These are phyloP conservation scores for Eucalyptus tenuipes DNA, from an alignment of 345 rosid species.

Conservation along the genomic window DNA sequence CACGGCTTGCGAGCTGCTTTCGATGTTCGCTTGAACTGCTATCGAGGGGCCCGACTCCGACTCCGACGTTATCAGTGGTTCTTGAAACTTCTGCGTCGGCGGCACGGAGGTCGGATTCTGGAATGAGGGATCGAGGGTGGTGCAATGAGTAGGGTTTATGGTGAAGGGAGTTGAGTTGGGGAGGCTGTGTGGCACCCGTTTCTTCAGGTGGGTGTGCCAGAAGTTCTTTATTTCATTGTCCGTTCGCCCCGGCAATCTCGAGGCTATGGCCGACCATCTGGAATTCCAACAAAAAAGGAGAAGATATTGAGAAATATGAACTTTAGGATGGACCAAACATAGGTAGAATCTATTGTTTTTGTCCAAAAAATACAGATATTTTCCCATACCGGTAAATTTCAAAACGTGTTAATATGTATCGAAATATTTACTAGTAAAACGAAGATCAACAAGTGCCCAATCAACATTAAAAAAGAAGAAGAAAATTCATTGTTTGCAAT, in stretches of 20 bases:
- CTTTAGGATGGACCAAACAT: background rate
- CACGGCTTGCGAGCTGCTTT: background rate
- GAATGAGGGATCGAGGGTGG: background rate
- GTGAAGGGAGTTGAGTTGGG: background rate
- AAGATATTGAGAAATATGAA: background rate
- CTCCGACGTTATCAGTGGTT: background rate
- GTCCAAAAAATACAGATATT: background rate
- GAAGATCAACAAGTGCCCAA: background rate
- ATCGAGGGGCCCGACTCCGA: background rate
- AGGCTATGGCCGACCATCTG: slow-evolving; percentile 5
- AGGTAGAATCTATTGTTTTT: background rate
- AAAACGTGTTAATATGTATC: background rate
- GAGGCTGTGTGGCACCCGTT: background rate
- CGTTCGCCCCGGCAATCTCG: slow-evolving; percentile 2
- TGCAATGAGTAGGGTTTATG: background rate
- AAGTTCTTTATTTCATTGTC: slow-evolving; percentile 4
- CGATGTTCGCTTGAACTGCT: background rate
- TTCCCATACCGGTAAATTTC: background rate
- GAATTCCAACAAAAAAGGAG: background rate
- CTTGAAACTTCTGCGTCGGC: background rate
- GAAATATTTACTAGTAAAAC: background rate
- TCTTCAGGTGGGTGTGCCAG: slow-evolving; percentile 4
- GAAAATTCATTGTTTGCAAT: background rate
- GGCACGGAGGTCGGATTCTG: background rate
- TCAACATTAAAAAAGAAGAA: background rate